Base-by-base conservation (phyloP, 2,329 filamentous ascomycete genomes). In the Claviceps maximensis region DNA sequence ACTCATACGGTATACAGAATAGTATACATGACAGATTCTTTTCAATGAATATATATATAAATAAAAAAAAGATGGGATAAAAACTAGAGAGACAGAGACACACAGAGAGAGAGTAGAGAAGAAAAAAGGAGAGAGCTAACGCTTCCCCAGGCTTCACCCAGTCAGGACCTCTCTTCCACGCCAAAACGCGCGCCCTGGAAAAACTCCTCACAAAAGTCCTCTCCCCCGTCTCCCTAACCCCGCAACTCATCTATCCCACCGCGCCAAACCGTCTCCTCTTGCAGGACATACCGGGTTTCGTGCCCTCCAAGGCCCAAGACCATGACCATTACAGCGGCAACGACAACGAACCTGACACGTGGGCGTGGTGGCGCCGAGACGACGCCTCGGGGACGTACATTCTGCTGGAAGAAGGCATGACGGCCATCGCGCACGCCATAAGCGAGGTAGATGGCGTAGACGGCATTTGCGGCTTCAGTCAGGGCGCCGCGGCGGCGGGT, bases 131-230 rank as follows among this genome's bases (percentile, higher is more conserved):
- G 5, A 27, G 13, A 15, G 21, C 47, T 31, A 29, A 50, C 38
- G 42, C 5, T 17, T 9, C 2, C 31, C 10, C 53, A 83, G 86
- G 91, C 68, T 96, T 83, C 78, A 95, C 91, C 8, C 91, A 97
- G 74, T 94, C 87, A 29, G 89, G 90, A 4, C 69, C 83, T 4
- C 74, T 89, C 57, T 96, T 96, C 78, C 84, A 82, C 65, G 80
- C 84, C 67, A 96, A 96, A 73, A 94, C 88, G 47, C 87, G 89
- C 67, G 88, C 88, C 12, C 75, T 96, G 1, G 82, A 89, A 61
- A 95, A 96, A 68, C 74, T 84, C 52, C 78, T 96, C 54, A 68
- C 74, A 56, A 95, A 95, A 64, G 72, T 80, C 29, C 85, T 96
- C 57, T 69, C 77, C 2, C 77, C 83, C 46, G 70, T 78, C 53